Conservation (phyloP, 1,284 basidiomycete genomes). For the Entoloma clypeatum region DNA sequence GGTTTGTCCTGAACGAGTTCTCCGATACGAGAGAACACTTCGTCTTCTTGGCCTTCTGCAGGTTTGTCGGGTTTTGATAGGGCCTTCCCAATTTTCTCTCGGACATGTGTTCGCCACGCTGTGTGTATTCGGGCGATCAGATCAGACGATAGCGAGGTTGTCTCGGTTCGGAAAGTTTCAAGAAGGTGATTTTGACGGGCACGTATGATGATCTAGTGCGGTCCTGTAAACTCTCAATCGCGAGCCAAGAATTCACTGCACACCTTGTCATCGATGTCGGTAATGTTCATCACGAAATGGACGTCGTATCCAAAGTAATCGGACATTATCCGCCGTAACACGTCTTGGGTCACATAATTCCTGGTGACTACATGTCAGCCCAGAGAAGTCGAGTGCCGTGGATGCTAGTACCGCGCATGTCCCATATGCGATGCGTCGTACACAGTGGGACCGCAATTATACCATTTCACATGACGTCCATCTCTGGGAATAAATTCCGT, state of each 20-base stretch:
- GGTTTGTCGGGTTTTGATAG: conserved; percentile 46
- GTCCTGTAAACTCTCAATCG: conserved; percentile 13
- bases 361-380: conserved; percentile 37
- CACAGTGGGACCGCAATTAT: conserved; percentile 99
- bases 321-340: conserved; percentile 87
- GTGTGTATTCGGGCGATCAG: conserved; percentile 58
- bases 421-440: conserved; percentile 99
- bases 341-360: conserved; percentile 98
- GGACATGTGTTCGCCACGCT: conserved; percentile 67
- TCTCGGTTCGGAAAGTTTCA: conserved; percentile 56
- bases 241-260: conserved; percentile 21
- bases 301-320: conserved; percentile 99
- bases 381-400: neutral
- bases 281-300: conserved; percentile 99
- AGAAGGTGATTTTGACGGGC: conserved; percentile 86
- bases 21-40: conserved; percentile 51
- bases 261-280: conserved; percentile 99
- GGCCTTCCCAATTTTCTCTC: conserved; percentile 57
- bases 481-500: conserved; percentile 81
- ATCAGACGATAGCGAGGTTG: conserved; percentile 52
- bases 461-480: conserved; percentile 94
- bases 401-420: conserved; percentile 76
- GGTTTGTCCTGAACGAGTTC: conserved; percentile 47
- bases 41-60: conserved; percentile 45
- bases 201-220: conserved; percentile 78